phyloP scores from a whole-genome alignment of 495 filamentous ascomycete species.

The Penicillium paradoxum region DNA sequence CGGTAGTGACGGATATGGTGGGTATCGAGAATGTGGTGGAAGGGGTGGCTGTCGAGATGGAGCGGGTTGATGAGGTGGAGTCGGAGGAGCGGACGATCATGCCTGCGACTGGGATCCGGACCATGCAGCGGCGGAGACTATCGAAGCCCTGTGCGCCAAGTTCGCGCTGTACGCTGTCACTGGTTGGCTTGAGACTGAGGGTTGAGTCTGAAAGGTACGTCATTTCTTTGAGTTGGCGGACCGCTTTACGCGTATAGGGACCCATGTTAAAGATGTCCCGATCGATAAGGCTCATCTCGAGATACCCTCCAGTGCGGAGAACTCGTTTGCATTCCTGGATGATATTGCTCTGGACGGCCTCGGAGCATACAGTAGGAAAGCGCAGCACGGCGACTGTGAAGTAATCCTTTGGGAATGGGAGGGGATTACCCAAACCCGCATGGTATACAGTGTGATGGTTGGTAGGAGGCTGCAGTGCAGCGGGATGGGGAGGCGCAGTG shows the following conservation, averaged over 20 bases:
- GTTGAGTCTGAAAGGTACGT: slow-evolving; percentile 59
- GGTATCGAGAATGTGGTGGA: slow-evolving; percentile 28
- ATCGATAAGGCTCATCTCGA: slow-evolving; percentile 83
- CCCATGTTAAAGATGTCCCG: slow-evolving; percentile 87
- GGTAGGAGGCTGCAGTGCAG: slow-evolving; percentile 55
- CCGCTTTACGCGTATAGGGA: slow-evolving; percentile 64
- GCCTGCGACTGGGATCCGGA: slow-evolving; percentile 84
- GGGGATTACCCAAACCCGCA: slow-evolving; percentile 57
- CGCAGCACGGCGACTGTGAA: slow-evolving; percentile 85
- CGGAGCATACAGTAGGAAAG: slow-evolving; percentile 73
- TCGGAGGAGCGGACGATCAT: slow-evolving; percentile 46
- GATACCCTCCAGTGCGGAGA: slow-evolving; percentile 80
- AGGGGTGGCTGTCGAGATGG: slow-evolving; percentile 21
- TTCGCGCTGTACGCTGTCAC: slow-evolving; percentile 71
- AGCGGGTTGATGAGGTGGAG: slow-evolving; percentile 33
- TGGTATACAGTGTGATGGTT: slow-evolving; percentile 87
- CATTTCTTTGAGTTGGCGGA: slow-evolving; percentile 71
- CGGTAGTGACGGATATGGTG: slow-evolving; percentile 21
- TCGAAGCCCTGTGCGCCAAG: slow-evolving; percentile 76
- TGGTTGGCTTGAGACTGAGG: slow-evolving; percentile 65
- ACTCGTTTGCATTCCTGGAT: slow-evolving; percentile 88
- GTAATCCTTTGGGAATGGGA: slow-evolving; percentile 83
- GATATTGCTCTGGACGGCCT: slow-evolving; percentile 69
- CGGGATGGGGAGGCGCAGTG: slow-evolving; percentile 32
- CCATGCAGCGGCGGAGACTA: slow-evolving; percentile 79